Conservation (phyloP, 352 stramenopile genomes). For the Phytopythium montanum region DNA sequence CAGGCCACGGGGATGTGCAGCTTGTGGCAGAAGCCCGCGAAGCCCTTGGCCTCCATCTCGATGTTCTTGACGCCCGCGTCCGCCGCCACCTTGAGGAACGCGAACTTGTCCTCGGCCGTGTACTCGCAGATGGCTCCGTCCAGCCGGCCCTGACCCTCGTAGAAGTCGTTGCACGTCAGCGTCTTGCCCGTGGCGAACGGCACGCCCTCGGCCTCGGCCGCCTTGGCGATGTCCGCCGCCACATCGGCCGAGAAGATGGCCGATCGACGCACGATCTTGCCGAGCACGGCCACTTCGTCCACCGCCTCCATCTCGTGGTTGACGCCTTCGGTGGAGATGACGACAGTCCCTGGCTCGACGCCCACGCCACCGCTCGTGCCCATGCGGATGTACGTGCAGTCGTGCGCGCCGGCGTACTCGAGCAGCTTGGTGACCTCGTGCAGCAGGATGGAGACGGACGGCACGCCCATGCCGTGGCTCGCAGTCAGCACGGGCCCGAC, state of each 20-base stretch:
- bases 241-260: constrained; percentile 56
- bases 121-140: constrained; percentile 82
- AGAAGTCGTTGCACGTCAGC: constrained; percentile 84
- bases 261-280: constrained; percentile 41
- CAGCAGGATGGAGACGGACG: constrained; percentile 76
- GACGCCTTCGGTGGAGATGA: constrained; percentile 78
- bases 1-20: constrained; percentile 72
- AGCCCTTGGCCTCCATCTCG: constrained; percentile 77
- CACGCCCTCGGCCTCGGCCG: constrained; percentile 43
- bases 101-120: constrained; percentile 73
- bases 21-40: constrained; percentile 75
- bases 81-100: constrained; percentile 53
- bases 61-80: constrained; percentile 75
- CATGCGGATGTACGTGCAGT: constrained; percentile 74
- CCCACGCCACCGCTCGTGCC: constrained; percentile 76
- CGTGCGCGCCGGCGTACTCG: constrained; percentile 56
- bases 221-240: constrained; percentile 43
- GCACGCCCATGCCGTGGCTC: constrained; percentile 82
- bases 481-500: constrained; percentile 73
- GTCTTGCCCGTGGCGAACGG: constrained; percentile 77
- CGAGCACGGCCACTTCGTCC: constrained; percentile 63
- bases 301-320: constrained; percentile 76
- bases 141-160: constrained; percentile 79
- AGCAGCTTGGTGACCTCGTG: constrained; percentile 85
- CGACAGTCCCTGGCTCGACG: constrained; percentile 72